Evolutionary conservation across 441 rosid species (phyloP).

Genomic region (Populus hybrid): DNA sequence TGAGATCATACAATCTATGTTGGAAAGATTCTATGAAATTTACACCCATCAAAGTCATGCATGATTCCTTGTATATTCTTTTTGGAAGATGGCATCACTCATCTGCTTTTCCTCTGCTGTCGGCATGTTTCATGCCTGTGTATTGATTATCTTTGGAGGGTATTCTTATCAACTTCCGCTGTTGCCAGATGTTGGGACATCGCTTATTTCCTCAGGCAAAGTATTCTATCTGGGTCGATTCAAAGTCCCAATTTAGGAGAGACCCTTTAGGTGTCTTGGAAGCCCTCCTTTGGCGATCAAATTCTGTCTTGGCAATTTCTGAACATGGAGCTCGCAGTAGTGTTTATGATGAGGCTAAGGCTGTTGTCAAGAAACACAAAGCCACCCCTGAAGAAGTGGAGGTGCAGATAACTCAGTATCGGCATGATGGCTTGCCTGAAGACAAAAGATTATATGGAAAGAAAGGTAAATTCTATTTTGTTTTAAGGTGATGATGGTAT

Average conservation of each 20-base stretch:
- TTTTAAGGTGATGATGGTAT: background rate
- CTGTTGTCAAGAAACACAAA: constrained; percentile 87
- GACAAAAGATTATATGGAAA: constrained; percentile 81
- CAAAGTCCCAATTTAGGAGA: constrained; percentile 96
- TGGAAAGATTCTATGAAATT: background rate
- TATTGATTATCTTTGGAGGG: constrained; percentile 4
- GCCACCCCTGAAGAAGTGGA: constrained; percentile 95
- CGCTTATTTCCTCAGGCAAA: constrained; percentile 82
- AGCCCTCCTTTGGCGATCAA: constrained; percentile 89
- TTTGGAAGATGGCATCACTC: background rate
- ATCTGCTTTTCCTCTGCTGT: constrained; percentile 1
- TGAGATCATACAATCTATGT: background rate
- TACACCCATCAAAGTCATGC: background rate
- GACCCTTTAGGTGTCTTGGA: constrained; percentile 92
- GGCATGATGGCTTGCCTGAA: constrained; percentile 67
- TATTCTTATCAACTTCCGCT: constrained; percentile 15
- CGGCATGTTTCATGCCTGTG: background rate
- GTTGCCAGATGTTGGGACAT: constrained; percentile 81
- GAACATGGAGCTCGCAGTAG: constrained; percentile 98
- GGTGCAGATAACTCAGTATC: constrained; percentile 72
- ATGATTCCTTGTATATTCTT: background rate
- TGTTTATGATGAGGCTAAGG: constrained; percentile 93
- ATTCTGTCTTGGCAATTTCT: constrained; percentile 85
- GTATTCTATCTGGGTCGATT: constrained; percentile 97
- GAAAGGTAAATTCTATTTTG: constrained; percentile 49